phyloP scores from a whole-genome alignment of 768 basidiomycete genomes.

The Amanita thiersii region DNA sequence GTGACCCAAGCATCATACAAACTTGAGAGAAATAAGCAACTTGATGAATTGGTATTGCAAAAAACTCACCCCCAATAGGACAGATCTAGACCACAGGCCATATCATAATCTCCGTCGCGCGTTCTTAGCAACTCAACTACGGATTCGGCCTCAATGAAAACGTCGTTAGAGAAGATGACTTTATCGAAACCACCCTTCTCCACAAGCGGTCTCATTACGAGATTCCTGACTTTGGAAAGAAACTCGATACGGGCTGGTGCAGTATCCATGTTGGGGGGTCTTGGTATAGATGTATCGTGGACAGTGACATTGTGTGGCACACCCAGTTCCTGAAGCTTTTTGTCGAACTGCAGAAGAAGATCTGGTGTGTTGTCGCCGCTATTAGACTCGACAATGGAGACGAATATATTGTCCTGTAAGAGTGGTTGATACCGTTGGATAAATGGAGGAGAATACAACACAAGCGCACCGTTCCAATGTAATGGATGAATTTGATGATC shows the following conservation, averaged over 20 bases:
- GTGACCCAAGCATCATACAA: slow-evolving; percentile 30
- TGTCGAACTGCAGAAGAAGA: slow-evolving; percentile 2
- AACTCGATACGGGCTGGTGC: neutral
- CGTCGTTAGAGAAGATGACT: slow-evolving; percentile 3
- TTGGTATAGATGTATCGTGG: neutral
- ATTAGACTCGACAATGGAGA: slow-evolving; percentile 4
- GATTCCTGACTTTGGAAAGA: slow-evolving; percentile 1
- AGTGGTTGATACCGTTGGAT: neutral
- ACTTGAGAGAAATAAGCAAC: slow-evolving; percentile 9
- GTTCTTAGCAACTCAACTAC: slow-evolving; percentile 2
- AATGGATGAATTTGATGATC: neutral
- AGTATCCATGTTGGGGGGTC: neutral
- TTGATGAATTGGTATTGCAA: no score
- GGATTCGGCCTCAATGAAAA: slow-evolving; percentile 1
- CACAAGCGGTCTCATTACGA: neutral
- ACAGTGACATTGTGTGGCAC: slow-evolving; percentile 1
- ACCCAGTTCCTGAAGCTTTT: slow-evolving; percentile 1
- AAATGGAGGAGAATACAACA: no score
- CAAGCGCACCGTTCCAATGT: slow-evolving; percentile 3
- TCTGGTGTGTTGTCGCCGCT: neutral
- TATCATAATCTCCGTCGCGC: slow-evolving; percentile 1
- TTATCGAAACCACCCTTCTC: slow-evolving; percentile 3
- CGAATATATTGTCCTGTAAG: neutral
- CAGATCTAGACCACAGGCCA: slow-evolving; percentile 3
- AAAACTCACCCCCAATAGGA: slow-evolving; percentile 3